phyloP scores from a whole-genome alignment of 106 monocot species.

The Alisma plantagoaquatica region DNA sequence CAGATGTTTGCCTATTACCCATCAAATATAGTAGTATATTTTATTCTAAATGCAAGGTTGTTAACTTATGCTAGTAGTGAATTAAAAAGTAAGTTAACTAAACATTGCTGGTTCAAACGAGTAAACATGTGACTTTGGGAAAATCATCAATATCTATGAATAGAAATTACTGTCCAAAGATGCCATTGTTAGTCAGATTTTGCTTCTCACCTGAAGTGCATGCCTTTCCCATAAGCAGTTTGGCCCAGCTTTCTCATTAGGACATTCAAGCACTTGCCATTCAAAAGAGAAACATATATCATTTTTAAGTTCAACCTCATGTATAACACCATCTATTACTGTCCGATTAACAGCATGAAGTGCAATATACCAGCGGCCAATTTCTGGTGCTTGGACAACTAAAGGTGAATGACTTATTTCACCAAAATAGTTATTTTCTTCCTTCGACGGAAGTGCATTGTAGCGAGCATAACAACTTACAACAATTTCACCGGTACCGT shows the following conservation, averaged over 20 bases:
- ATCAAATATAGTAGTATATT: no score
- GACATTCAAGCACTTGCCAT: conserved; percentile 58
- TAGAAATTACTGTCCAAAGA: no score
- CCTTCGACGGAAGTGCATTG: conserved; percentile 49
- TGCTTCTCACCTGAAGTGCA: conserved; percentile 49
- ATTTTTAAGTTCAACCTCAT: conserved; percentile 8
- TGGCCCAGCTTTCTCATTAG: conserved; percentile 49
- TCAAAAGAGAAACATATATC: conserved; percentile 55
- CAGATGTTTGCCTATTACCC: no score
- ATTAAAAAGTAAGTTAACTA: no score
- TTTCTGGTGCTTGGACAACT: conserved; percentile 47
- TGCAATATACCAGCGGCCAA: conserved; percentile 71
- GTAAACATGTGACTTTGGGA: no score
- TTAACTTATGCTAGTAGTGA: no score
- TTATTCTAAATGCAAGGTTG: no score
- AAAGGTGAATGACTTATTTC: conserved; percentile 47
- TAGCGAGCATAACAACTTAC: conserved; percentile 69
- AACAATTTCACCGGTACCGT: conserved; percentile 16
- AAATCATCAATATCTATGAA: no score
- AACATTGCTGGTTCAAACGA: no score
- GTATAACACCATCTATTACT: conserved; percentile 12
- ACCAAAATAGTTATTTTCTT: conserved; percentile 53
- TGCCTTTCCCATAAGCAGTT: conserved; percentile 62
- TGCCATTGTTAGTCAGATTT: background rate
- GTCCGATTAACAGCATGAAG: conserved; percentile 46